A percentile compares a stretch with the other conserved stretches of the same genome.
These are phyloP conservation scores for Colletotrichum godetiae DNA, from an alignment of 2,329 filamentous ascomycete species.

Conservation along the genomic window DNA sequence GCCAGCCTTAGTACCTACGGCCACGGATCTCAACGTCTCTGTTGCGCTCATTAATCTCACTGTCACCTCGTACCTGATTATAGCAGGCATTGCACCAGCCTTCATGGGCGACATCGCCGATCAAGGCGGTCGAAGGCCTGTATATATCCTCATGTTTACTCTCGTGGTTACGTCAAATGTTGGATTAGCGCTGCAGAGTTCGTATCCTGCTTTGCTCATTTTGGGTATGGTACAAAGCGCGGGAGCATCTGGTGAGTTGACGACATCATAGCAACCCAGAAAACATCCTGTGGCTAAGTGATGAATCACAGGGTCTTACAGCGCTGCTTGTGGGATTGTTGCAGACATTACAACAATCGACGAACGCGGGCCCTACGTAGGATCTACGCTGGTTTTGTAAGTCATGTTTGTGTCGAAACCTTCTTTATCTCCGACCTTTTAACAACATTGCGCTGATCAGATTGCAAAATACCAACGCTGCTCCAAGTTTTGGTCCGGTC, in stretches of 20 bases:
- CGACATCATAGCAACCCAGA: constrained; percentile 55
- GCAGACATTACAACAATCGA: too few species aligned
- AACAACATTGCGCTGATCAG: neutral
- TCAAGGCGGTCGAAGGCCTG: constrained; percentile 55
- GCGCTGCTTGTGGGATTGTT: too few species aligned
- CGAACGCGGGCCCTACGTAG: too few species aligned
- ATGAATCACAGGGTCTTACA: too few species aligned
- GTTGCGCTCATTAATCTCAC: constrained; percentile 53
- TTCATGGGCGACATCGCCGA: constrained; percentile 63
- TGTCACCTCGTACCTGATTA: constrained; percentile 58
- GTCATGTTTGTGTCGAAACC: too few species aligned
- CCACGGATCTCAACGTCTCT: constrained; percentile 52
- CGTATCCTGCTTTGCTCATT: constrained; percentile 58
- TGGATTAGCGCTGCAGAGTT: constrained; percentile 56
- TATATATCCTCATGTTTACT: constrained; percentile 58
- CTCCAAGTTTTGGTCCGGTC: constrained; percentile 56
- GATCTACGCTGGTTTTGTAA: too few species aligned
- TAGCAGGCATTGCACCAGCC: constrained; percentile 63
- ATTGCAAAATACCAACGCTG: neutral
- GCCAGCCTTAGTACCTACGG: constrained; percentile 56
- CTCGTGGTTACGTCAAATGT: constrained; percentile 59
- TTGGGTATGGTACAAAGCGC: constrained; percentile 63
- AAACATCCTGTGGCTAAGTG: constrained; percentile 63
- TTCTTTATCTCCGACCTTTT: too few species aligned
- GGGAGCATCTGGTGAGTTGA: constrained; percentile 51